Conservation (phyloP, 306 rosid genomes). For the Cucurbita pepo region DNA sequence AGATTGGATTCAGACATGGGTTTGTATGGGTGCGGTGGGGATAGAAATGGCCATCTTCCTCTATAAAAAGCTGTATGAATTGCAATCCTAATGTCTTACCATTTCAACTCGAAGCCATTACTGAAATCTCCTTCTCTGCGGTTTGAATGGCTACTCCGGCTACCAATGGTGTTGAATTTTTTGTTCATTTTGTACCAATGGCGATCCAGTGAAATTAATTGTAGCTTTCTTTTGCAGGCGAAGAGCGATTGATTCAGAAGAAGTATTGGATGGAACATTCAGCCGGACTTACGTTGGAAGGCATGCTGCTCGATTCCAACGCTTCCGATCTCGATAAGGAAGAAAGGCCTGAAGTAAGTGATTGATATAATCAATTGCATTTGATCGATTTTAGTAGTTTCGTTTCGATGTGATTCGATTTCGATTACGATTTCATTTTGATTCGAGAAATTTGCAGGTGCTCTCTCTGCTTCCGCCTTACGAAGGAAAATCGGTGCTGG, state of each 20-base stretch:
- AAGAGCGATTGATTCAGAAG: slow-evolving; percentile 67
- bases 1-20: not conserved
- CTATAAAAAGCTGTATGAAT: not conserved
- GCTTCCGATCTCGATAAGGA: slow-evolving; percentile 88
- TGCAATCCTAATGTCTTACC: not conserved
- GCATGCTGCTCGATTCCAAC: slow-evolving; percentile 94
- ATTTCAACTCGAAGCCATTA: not conserved
- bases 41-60: not conserved
- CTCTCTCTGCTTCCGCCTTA: slow-evolving; percentile 55
- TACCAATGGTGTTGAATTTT: not conserved
- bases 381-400: not conserved
- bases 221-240: slow-evolving; percentile 5
- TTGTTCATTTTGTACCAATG: not conserved
- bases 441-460: slow-evolving; percentile 23
- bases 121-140: not conserved
- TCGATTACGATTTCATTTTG: not conserved
- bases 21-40: not conserved
- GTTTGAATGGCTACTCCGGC: slow-evolving; percentile 11
- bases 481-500: slow-evolving; percentile 73
- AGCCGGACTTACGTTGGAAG: slow-evolving; percentile 50
- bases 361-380: not conserved
- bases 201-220: not conserved
- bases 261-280: slow-evolving; percentile 68
- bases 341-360: slow-evolving; percentile 77
- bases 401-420: not conserved